A percentile compares a stretch with the other conserved stretches of the same genome.
phyloP scores from a whole-genome alignment of 306 rosid species.

The Gastrolobium bilobum region DNA sequence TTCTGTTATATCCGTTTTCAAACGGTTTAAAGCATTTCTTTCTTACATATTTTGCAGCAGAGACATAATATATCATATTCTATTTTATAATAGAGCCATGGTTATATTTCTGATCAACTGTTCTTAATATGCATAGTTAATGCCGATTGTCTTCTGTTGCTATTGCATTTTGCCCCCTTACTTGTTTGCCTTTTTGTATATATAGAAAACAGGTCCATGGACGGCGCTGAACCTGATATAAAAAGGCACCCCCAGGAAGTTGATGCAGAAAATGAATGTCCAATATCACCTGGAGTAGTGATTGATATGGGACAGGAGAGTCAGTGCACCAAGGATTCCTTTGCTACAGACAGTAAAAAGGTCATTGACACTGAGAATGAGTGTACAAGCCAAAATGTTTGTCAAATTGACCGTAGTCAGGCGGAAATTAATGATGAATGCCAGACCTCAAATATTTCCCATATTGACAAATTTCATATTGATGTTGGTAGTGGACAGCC shows the following conservation, averaged over 20 bases:
- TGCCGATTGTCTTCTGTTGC: conserved; percentile 26
- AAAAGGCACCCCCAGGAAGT: conserved; percentile 38
- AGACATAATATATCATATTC: conserved; percentile 3
- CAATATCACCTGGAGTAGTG: conserved; percentile 42
- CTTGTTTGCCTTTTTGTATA: conserved; percentile 1
- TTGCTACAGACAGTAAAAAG: conserved; percentile 37
- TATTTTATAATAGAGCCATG: background rate
- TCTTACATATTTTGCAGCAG: conserved; percentile 15
- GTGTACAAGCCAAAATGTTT: conserved; percentile 44
- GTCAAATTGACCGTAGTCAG: conserved; percentile 44
- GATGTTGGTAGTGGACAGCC: conserved; percentile 39
- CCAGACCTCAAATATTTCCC: conserved; percentile 45
- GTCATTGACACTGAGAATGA: conserved; percentile 49
- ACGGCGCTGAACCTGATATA: conserved; percentile 44
- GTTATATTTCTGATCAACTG: conserved; percentile 15
- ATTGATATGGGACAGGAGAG: conserved; percentile 42
- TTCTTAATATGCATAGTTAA: background rate
- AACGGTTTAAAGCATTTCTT: background rate
- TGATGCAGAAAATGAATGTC: conserved; percentile 41
- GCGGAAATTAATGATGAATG: conserved; percentile 53
- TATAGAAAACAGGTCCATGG: conserved; percentile 52
- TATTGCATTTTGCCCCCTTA: conserved; percentile 15
- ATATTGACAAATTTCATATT: conserved; percentile 48
- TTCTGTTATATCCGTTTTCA: conserved; percentile 26
- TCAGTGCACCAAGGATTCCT: conserved; percentile 45